A percentile compares a stretch with the other conserved stretches of the same genome.
phyloP scores from a whole-genome alignment of 805 yeast genomes.

The Schwanniomyces vanrijiae region DNA sequence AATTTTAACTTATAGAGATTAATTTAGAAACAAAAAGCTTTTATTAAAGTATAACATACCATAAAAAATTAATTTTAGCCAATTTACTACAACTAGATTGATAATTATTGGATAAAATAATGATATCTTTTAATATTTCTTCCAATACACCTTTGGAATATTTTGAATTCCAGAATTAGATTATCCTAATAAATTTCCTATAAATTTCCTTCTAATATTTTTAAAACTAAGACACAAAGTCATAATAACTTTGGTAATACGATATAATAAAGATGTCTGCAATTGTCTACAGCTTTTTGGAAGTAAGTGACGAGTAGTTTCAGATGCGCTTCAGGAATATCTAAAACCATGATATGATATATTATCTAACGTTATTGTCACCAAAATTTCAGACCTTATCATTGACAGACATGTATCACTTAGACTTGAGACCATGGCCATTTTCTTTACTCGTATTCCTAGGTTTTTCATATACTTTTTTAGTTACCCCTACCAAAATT shows the following conservation, averaged over 20 bases:
- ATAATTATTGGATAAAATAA: constrained; percentile 7
- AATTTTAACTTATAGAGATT: no score
- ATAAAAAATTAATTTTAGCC: background rate
- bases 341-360: constrained; percentile 34
- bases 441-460: constrained; percentile 44
- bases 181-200: constrained; percentile 24
- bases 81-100: background rate
- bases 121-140: constrained; percentile 23
- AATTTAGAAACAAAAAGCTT: no score
- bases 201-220: constrained; percentile 47
- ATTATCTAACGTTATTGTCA: constrained; percentile 43
- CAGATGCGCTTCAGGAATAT: constrained; percentile 32
- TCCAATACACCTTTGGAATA: constrained; percentile 14
- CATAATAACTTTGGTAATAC: constrained; percentile 36
- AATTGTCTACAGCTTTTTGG: constrained; percentile 40
- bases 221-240: constrained; percentile 45
- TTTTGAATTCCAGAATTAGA: constrained; percentile 18
- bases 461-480: constrained; percentile 24
- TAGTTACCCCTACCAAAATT: constrained; percentile 28
- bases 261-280: constrained; percentile 33
- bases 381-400: constrained; percentile 44
- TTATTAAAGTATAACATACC: no score
- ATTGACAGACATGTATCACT: constrained; percentile 48
- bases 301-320: constrained; percentile 39
- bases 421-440: constrained; percentile 49